Evolutionary conservation across 129 eudicot genomes (phyloP).

Genomic region (Rutidosis leptorrhynchoides): DNA sequence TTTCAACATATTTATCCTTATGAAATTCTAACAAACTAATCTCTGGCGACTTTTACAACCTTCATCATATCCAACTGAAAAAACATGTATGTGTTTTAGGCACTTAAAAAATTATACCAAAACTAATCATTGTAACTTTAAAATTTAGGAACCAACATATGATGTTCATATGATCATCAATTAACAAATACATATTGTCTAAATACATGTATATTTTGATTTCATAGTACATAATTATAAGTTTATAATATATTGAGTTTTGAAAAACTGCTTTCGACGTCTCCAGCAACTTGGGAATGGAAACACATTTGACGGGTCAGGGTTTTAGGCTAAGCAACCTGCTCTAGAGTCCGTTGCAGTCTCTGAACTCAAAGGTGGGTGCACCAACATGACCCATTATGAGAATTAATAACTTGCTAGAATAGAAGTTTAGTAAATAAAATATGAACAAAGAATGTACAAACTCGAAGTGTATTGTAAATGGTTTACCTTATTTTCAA

Average conservation of each 20-base stretch:
- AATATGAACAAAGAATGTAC: no score
- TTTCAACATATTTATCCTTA: no score
- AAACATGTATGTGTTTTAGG: background rate
- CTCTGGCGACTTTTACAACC: no score
- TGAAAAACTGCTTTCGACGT: background rate
- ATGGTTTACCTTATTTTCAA: no score
- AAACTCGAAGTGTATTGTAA: no score
- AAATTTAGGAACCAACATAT: background rate
- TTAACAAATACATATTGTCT: background rate
- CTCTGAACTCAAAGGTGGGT: background rate
- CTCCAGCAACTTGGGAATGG: background rate
- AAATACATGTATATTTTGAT: background rate
- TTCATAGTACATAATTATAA: background rate
- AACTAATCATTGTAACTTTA: background rate
- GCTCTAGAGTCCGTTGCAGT: background rate
- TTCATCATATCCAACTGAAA: background rate
- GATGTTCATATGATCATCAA: background rate
- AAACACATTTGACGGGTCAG: background rate
- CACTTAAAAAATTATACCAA: background rate
- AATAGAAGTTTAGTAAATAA: no score
- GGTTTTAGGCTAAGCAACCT: background rate
- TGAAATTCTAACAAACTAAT: no score
- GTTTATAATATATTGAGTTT: background rate
- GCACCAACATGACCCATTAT: no score
- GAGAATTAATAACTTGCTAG: no score